phyloP scores from a whole-genome alignment of 192 early-diverging fungal species.

The Backusella mclennaniae region DNA sequence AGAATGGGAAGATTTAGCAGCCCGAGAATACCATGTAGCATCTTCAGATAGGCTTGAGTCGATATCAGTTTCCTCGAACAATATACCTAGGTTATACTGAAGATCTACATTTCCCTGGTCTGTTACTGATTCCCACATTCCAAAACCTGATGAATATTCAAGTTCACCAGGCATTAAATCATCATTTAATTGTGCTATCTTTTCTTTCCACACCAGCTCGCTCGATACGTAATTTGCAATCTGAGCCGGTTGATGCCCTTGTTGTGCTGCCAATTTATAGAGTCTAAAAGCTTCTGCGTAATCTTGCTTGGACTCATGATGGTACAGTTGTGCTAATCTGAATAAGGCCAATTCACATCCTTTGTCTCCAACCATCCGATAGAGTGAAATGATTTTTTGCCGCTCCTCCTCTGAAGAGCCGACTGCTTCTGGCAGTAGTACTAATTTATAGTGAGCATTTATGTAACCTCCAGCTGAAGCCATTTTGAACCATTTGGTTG shows the following conservation, averaged over 20 bases:
- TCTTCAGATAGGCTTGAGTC: background rate
- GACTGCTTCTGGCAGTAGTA: background rate
- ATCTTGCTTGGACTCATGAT: background rate
- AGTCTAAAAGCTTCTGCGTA: background rate
- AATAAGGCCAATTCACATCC: background rate
- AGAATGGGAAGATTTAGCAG: background rate
- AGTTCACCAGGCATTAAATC: background rate
- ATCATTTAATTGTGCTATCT: background rate
- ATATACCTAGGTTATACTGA: background rate
- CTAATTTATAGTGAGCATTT: background rate
- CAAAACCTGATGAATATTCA: background rate
- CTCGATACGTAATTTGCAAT: background rate
- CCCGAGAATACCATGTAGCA: background rate
- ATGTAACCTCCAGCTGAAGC: background rate
- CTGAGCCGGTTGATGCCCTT: background rate
- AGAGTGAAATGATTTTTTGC: background rate
- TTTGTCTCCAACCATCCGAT: background rate
- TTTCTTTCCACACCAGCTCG: background rate
- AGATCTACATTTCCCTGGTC: background rate
- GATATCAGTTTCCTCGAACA: background rate
- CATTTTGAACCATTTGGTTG: background rate
- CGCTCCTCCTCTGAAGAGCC: background rate
- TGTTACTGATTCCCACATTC: background rate
- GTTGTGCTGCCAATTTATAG: background rate
- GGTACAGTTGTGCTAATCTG: background rate